Evolutionary conservation across 2,329 filamentous ascomycete species (phyloP).

Genomic region (Aspergillus japonicus): DNA sequence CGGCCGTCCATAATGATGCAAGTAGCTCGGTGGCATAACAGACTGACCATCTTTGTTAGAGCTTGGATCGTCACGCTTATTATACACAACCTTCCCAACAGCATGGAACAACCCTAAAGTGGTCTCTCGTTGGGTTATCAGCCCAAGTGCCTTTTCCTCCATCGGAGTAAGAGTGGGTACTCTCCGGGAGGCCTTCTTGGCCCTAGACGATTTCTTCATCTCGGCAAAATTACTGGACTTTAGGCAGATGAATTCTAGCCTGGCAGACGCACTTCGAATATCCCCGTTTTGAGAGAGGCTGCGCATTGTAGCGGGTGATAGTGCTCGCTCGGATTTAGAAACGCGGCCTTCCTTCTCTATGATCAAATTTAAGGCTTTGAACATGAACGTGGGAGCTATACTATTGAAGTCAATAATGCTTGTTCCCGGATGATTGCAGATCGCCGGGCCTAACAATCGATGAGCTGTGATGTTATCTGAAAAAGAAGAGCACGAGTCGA

Average conservation of each 20-base stretch:
- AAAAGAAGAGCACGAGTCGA: slow-evolving; percentile 79
- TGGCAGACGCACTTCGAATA: slow-evolving; percentile 86
- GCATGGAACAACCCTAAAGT: slow-evolving; percentile 95
- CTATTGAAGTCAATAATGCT: slow-evolving; percentile 88
- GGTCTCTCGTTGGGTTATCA: slow-evolving; percentile 82
- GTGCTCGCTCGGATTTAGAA: slow-evolving; percentile 71
- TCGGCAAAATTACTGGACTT: slow-evolving; percentile 69
- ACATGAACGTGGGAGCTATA: slow-evolving; percentile 80
- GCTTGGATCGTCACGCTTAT: slow-evolving; percentile 70
- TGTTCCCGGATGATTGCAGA: slow-evolving; percentile 76
- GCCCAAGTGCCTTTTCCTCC: slow-evolving; percentile 74
- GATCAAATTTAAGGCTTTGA: slow-evolving; percentile 78
- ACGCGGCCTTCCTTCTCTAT: slow-evolving; percentile 81
- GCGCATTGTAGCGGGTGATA: slow-evolving; percentile 75
- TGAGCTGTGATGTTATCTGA: slow-evolving; percentile 93
- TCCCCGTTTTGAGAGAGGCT: slow-evolving; percentile 83
- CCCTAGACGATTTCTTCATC: slow-evolving; percentile 71
- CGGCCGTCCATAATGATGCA: slow-evolving; percentile 58
- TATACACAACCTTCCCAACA: slow-evolving; percentile 93
- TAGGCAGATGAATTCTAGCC: slow-evolving; percentile 87
- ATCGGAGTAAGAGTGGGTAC: slow-evolving; percentile 61
- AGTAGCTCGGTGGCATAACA: slow-evolving; percentile 60
- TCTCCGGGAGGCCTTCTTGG: slow-evolving; percentile 58
- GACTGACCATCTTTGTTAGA: slow-evolving; percentile 38
- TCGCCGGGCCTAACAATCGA: slow-evolving; percentile 80